Evolutionary conservation across 371 early-diverging fungal genomes (phyloP), one percentile per base, ranked within the genome.

Genomic region (Entomophthora muscae): DNA sequence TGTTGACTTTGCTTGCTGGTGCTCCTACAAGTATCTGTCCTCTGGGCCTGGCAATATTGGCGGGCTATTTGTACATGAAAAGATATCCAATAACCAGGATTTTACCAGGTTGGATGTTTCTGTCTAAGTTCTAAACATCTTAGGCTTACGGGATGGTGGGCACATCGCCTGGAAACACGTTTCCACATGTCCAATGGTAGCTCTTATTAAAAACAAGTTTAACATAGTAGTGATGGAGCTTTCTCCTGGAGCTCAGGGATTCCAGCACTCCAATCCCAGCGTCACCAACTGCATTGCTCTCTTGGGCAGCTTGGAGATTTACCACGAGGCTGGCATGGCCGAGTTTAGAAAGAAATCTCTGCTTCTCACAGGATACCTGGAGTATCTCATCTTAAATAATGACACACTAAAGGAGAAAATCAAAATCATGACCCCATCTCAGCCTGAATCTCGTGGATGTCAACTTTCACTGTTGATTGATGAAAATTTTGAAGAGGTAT

Each of bases 1-100:
- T 53, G 95, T 94, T 3, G 98, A 98, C 67, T 96, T 96, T 78
- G 98, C 96, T n/a, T 84, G 85, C 65, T 97, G 97, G 97, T 97
- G 96, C 76, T 83, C 92, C 1, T 97, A 97, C 82, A 98, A 98
- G 71, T 98, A 98, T 70, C 73, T 98, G 55, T 94, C 94, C 69
- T 79, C 93, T 0, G 95, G 97, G 7, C 91, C 96, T 0, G 98
- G 98, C 56, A 88, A 89, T 32, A 94, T 98, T 65, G 93, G 83
- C 24, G 90, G 90, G 1, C 75, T 89, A 17, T 94, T 90, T 69
- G 82, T 94, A 3, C 91, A 94, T 64, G 81, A 86, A 66, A 81
- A 80, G 62, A 79, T 88, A 65, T 81, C 80, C 10, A 65, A 75
- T 28, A 77, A 81, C 65, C 66, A 65, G 32, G 69, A 70, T 53